These are phyloP conservation scores for Saccharomycopsis sp. DNA, from an alignment of 805 yeast genomes.

Conservation along the genomic window DNA sequence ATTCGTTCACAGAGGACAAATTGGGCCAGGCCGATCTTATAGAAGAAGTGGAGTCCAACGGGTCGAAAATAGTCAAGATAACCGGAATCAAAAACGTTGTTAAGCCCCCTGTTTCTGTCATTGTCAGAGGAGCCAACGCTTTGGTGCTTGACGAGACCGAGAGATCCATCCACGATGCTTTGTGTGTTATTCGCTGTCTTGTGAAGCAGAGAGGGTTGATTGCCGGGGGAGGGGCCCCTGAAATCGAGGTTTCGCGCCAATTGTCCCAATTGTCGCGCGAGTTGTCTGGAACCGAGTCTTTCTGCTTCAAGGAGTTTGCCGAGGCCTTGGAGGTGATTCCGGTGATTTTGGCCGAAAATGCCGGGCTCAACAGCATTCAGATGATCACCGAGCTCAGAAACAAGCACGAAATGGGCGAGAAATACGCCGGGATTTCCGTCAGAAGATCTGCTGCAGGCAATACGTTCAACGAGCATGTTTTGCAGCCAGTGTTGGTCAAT, in stretches of 20 bases:
- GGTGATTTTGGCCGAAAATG: slow-evolving; percentile 90
- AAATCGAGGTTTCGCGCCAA: slow-evolving; percentile 77
- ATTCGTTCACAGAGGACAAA: slow-evolving; percentile 86
- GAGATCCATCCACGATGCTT: slow-evolving; percentile 94
- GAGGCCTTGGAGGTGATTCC: slow-evolving; percentile 89
- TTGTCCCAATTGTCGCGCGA: slow-evolving; percentile 64
- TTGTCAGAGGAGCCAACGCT: slow-evolving; percentile 91
- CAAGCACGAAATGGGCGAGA: slow-evolving; percentile 85
- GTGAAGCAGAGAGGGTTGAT: slow-evolving; percentile 78
- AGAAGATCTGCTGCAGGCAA: slow-evolving; percentile 90
- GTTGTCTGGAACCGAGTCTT: slow-evolving; percentile 79
- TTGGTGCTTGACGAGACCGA: slow-evolving; percentile 93
- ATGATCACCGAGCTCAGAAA: slow-evolving; percentile 89
- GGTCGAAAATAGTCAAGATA: slow-evolving; percentile 81
- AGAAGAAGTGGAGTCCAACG: slow-evolving; percentile 85
- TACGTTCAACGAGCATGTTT: slow-evolving; percentile 86
- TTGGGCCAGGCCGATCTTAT: slow-evolving; percentile 87
- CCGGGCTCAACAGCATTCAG: slow-evolving; percentile 85
- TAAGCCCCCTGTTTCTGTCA: slow-evolving; percentile 62
- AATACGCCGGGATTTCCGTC: slow-evolving; percentile 91
- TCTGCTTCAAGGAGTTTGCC: slow-evolving; percentile 89
- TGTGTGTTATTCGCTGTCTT: slow-evolving; percentile 81
- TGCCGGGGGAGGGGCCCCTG: slow-evolving; percentile 99
- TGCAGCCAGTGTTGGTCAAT: slow-evolving; percentile 93
- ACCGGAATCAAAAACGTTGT: slow-evolving; percentile 65